These are phyloP conservation scores for Platanthera guangdongensis DNA, from an alignment of 106 monocot genomes.

Conservation along the genomic window DNA sequence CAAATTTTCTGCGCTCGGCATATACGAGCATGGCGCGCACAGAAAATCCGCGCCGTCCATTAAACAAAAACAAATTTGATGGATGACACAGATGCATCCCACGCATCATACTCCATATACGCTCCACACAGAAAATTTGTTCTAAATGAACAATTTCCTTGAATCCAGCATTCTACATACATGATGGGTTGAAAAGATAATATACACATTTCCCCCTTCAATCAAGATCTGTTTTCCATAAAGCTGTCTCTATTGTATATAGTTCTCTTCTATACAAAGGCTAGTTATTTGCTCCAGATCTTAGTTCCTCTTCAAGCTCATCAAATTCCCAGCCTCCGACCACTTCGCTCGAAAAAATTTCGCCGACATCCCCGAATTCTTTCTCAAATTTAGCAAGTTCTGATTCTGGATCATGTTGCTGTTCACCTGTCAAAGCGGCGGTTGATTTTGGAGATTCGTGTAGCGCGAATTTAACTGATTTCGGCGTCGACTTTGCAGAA, in stretches of 20 bases:
- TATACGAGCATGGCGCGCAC: too few relatives aligned
- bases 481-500: neutral
- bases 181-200: neutral
- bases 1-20: too few relatives aligned
- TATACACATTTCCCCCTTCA: neutral
- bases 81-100: too few relatives aligned
- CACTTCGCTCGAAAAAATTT: conserved; percentile 47
- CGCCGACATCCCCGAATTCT: conserved; percentile 51
- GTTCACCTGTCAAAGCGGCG: conserved; percentile 9
- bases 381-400: conserved; percentile 67
- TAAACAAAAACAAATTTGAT: too few relatives aligned
- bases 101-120: too few relatives aligned
- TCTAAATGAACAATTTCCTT: too few relatives aligned
- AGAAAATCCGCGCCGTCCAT: too few relatives aligned
- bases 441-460: conserved; percentile 25
- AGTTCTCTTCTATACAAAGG: neutral
- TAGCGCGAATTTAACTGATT: neutral
- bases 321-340: conserved; percentile 95
- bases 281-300: conserved; percentile 22
- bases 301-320: conserved; percentile 75
- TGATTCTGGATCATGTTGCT: conserved; percentile 39
- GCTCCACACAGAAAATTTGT: too few relatives aligned
- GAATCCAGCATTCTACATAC: neutral
- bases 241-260: neutral
- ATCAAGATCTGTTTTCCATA: neutral